Base-by-base conservation (phyloP, 257 asterid genomes). In the Solanum medicagineum region DNA sequence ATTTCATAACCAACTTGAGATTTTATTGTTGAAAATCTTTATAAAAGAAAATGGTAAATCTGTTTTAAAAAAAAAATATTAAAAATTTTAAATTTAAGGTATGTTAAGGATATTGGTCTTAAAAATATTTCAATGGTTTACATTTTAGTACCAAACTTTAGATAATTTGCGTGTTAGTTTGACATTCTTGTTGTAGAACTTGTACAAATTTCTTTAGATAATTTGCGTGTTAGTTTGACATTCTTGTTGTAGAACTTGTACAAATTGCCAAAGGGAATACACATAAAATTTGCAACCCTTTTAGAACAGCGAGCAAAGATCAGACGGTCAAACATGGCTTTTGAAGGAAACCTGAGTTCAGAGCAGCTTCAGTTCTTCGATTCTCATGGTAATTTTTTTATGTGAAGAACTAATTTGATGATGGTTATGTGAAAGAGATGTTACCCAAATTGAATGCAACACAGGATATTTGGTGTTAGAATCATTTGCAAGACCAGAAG, bases 381-480 rank as follows among this genome's bases (percentile, higher is more conserved):
- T 19, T 83, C 91, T 84, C 87, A 89, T 83, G 93, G 92, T 89
- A 84, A 79, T 42, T 68, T 36, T 10, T 1, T 17, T 19, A 56
- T 19, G 60, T 54, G 9, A 17, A 56, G 19, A 56, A 54, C 19
- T 17, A 40, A 20, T 85, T 49, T n/a, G 22, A 45, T 1, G 54
- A 44, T 44, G 56, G 22, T 51, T 73, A 26, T 85, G 47, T 40
- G 44, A 19, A n/a, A 29, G 68, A 42, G 20, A 22, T 9, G 45
- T 68, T 55, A 17, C 8, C 10, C 22, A 55, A 17, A 6, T 55
- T 68, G 75, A 68, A 32, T 68, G 75, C 22, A 68, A 66, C 32
- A 10, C 69, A 84, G 99, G 99, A 44, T 95, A 94, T 87, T 85
- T 96, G 90, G 97, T 96, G 69, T 69, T 95, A 85, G 97, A 96